Conservation (phyloP, 2,329 filamentous ascomycete genomes). For the Calonectria crousiana region DNA sequence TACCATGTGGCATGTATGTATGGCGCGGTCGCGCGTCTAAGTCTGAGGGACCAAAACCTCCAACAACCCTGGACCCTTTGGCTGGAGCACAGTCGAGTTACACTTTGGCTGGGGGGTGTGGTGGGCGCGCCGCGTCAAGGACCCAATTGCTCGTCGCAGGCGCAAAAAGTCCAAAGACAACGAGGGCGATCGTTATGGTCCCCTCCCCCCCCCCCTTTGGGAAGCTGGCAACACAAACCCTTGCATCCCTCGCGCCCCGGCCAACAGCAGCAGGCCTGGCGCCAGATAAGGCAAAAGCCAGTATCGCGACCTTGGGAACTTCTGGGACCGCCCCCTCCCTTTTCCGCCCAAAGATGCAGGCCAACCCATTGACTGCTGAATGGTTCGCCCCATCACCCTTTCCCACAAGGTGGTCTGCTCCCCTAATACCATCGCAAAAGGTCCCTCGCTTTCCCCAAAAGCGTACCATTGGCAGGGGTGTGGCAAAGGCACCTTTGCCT, state of each 20-base stretch:
- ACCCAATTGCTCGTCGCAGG: not conserved
- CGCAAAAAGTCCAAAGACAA: not conserved
- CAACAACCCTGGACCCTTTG: not conserved
- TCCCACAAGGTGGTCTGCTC: not conserved
- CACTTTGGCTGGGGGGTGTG: not conserved
- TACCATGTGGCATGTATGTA: not conserved
- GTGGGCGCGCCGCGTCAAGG: not conserved
- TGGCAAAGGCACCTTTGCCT: slow-evolving; percentile 6
- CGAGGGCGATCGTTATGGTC: not conserved
- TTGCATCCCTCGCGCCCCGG: not conserved
- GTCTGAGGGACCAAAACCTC: too few relatives aligned
- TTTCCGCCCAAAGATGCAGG: not conserved
- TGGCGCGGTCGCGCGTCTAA: slow-evolving; percentile 6
- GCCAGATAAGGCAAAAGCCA: slow-evolving; percentile 20
- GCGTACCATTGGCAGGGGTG: not conserved
- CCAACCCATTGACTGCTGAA: not conserved
- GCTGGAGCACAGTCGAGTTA: not conserved
- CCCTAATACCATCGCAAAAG: slow-evolving; percentile 8
- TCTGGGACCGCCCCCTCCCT: not conserved
- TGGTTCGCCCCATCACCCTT: not conserved
- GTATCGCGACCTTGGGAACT: slow-evolving; percentile 9
- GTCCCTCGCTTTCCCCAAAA: slow-evolving; percentile 5
- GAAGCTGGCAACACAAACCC: slow-evolving; percentile 19
- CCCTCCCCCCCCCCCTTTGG: slow-evolving; percentile 12
- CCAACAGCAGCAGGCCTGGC: not conserved